Conservation (phyloP, 2,329 filamentous ascomycete genomes). For the Colletotrichum sp. region DNA sequence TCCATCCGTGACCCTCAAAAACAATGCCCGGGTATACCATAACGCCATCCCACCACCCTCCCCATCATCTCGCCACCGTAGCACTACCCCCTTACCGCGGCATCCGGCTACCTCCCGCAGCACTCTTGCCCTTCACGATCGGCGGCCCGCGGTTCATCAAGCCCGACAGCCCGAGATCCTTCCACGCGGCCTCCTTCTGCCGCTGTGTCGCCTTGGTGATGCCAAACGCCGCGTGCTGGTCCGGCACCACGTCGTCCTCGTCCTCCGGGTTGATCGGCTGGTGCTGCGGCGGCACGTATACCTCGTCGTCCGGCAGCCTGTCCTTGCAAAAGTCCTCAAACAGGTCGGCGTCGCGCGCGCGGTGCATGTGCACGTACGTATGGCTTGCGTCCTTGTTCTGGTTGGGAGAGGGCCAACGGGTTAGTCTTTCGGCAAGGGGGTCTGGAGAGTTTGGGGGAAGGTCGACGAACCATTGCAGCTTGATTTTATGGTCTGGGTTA, state of each 20-base stretch:
- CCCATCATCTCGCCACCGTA: background rate
- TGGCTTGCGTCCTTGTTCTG: constrained; percentile 77
- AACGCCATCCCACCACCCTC: background rate
- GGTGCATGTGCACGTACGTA: constrained; percentile 79
- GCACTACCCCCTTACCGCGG: background rate
- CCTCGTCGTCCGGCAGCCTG: constrained; percentile 76
- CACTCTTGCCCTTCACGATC: constrained; percentile 20
- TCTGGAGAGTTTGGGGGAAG: no score
- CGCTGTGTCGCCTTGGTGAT: constrained; percentile 82
- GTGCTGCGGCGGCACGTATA: constrained; percentile 80
- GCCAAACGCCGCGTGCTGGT: constrained; percentile 87
- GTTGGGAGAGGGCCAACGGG: background rate
- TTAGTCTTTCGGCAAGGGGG: background rate
- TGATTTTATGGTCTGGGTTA: background rate
- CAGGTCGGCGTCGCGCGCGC: constrained; percentile 75
- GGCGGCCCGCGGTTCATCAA: constrained; percentile 70
- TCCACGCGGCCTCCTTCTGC: constrained; percentile 76
- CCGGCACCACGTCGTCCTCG: constrained; percentile 86
- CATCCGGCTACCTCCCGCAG: constrained; percentile 19
- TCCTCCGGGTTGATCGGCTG: constrained; percentile 87
- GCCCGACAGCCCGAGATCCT: constrained; percentile 75
- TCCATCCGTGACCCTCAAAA: background rate
- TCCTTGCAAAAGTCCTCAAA: constrained; percentile 78
- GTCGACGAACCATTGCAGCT: background rate
- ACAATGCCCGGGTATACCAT: constrained; percentile 12